A percentile compares a stretch with the other conserved stretches of the same genome.
Evolutionary conservation across 1,139 yeast species (phyloP).

Genomic region (Hanseniaspora gamundiae): DNA sequence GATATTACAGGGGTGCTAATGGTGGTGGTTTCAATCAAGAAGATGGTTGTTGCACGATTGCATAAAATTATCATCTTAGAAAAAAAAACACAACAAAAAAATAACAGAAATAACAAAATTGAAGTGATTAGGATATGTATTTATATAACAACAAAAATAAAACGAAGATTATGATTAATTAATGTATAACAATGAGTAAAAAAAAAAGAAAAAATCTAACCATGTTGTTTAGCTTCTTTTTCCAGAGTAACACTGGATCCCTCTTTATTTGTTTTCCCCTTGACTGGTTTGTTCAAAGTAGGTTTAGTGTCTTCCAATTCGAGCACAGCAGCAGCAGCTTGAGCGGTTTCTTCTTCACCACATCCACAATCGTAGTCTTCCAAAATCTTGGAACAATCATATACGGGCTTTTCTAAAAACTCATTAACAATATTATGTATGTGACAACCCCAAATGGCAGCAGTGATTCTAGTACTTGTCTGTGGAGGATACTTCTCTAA

Average conservation of each 20-base stretch:
- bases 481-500: conserved; percentile 76
- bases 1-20: background rate
- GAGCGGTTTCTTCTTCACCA: conserved; percentile 47
- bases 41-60: conserved; percentile 36
- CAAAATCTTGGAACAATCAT: conserved; percentile 73
- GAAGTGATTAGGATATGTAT: background rate
- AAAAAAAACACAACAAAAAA: too few relatives aligned
- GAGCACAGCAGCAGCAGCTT: conserved; percentile 13
- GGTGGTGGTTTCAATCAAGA: conserved; percentile 4
- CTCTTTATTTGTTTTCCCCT: too few relatives aligned
- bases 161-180: background rate
- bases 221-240: conserved; percentile 24
- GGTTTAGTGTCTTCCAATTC: conserved; percentile 2
- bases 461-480: conserved; percentile 58
- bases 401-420: conserved; percentile 52
- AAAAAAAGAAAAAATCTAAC: conserved; percentile 8
- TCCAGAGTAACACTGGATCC: conserved; percentile 11
- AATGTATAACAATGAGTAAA: background rate
- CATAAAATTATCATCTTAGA: conserved; percentile 24
- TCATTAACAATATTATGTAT: conserved; percentile 83
- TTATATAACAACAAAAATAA: background rate
- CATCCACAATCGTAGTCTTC: conserved; percentile 97
- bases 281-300: background rate
- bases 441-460: conserved; percentile 94
- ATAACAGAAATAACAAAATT: conserved; percentile 2